phyloP scores from a whole-genome alignment of 306 rosid genomes.

The Gillenia trifoliata region DNA sequence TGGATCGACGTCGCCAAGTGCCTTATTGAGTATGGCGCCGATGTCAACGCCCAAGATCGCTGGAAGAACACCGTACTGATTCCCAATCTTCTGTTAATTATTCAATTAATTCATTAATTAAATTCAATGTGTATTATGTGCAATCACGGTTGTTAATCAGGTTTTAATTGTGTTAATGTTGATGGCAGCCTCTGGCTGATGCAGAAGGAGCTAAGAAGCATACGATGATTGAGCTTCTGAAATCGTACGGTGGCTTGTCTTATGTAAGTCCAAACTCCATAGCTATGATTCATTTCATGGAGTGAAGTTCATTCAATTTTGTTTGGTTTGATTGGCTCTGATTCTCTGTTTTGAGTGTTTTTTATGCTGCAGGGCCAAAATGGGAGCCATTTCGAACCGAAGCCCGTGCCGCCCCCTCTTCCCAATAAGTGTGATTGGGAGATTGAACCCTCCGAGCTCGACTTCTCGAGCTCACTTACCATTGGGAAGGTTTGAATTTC shows the following conservation, averaged over 20 bases:
- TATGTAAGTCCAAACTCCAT: conserved; percentile 47
- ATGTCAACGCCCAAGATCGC: conserved; percentile 91
- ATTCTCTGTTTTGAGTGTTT: neutral
- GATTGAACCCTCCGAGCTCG: conserved; percentile 87
- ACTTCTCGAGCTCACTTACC: conserved; percentile 64
- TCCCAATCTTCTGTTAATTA: neutral
- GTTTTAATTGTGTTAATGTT: neutral
- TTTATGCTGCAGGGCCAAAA: conserved; percentile 77
- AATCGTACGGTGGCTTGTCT: conserved; percentile 80
- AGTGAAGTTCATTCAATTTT: neutral
- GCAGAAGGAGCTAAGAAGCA: conserved; percentile 87
- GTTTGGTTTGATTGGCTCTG: conserved; percentile 2
- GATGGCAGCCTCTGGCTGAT: conserved; percentile 88
- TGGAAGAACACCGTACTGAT: conserved; percentile 79
- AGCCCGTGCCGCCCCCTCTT: conserved; percentile 81
- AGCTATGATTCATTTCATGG: neutral
- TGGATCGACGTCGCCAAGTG: conserved; percentile 76
- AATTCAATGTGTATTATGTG: neutral
- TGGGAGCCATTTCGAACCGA: conserved; percentile 93
- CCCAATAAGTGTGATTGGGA: conserved; percentile 99
- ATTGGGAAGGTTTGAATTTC: conserved; percentile 70
- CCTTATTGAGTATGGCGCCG: conserved; percentile 73
- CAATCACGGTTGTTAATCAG: neutral
- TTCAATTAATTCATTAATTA: neutral
- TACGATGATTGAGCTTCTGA: conserved; percentile 61